Evolutionary conservation across 805 yeast genomes (phyloP).

Genomic region (Scheffersomyces ergatensis): DNA sequence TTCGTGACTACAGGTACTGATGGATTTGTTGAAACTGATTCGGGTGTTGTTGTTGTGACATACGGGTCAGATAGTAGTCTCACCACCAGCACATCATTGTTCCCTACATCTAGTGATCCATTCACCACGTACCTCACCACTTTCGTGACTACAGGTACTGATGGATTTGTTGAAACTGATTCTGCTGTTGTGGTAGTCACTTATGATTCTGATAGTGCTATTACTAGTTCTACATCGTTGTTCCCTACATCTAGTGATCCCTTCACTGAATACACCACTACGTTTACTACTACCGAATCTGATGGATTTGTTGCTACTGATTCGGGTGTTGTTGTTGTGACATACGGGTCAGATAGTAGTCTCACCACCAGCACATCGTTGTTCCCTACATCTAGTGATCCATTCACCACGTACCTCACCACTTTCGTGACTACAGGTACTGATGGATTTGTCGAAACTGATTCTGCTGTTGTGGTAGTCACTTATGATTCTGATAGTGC

Average conservation of each 20-base stretch:
- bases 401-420: not conserved
- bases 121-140: not conserved
- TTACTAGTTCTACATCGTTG: not conserved
- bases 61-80: not conserved
- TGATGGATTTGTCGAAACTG: not conserved
- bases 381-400: not conserved
- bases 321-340: conserved; percentile 12
- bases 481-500: not conserved
- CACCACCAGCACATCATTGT: not conserved
- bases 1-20: not conserved
- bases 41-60: not conserved
- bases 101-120: not conserved
- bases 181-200: conserved; percentile 7
- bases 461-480: not conserved
- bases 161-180: conserved; percentile 2
- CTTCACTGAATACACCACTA: conserved; percentile 2
- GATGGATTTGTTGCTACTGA: conserved; percentile 11
- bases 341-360: conserved; percentile 7
- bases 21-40: not conserved
- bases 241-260: not conserved
- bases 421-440: not conserved
- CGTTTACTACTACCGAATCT: conserved; percentile 6
- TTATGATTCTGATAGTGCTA: not conserved
- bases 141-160: not conserved
- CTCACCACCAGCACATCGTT: conserved; percentile 7